phyloP scores from a whole-genome alignment of 306 rosid genomes.

The Gynostemma pentaphyllum region DNA sequence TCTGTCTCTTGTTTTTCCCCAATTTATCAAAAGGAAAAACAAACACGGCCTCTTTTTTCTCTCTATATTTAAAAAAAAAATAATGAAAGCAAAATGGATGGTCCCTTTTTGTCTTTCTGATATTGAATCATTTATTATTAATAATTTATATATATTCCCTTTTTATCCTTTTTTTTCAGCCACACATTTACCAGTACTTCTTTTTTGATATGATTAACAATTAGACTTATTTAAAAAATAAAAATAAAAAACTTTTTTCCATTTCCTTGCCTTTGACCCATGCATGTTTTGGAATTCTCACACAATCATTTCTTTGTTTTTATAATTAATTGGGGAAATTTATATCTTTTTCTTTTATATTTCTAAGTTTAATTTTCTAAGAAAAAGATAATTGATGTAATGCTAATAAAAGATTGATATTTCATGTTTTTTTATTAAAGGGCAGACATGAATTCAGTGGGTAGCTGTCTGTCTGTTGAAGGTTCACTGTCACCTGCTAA shows the following conservation, averaged over 20 bases:
- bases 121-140: constrained; percentile 17
- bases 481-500: constrained; percentile 6
- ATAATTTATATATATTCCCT: constrained; percentile 8
- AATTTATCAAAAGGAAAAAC: constrained; percentile 33
- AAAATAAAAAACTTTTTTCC: too few species aligned
- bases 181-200: not conserved
- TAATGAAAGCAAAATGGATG: constrained; percentile 19
- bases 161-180: constrained; percentile 10
- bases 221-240: not conserved
- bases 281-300: not conserved
- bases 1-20: constrained; percentile 34
- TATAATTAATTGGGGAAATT: too few species aligned
- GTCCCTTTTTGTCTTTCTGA: constrained; percentile 26
- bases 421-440: constrained; percentile 25
- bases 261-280: not conserved
- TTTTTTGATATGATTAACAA: not conserved
- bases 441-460: constrained; percentile 28
- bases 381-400: too few species aligned
- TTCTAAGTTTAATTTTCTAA: too few species aligned
- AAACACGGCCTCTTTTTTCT: constrained; percentile 24
- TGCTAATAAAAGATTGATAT: too few species aligned
- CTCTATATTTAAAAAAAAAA: constrained; percentile 6
- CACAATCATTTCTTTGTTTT: not conserved
- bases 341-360: too few species aligned
- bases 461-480: constrained; percentile 7